Evolutionary conservation across 257 asterid species (phyloP).

Genomic region (Cruciata laevipes): DNA sequence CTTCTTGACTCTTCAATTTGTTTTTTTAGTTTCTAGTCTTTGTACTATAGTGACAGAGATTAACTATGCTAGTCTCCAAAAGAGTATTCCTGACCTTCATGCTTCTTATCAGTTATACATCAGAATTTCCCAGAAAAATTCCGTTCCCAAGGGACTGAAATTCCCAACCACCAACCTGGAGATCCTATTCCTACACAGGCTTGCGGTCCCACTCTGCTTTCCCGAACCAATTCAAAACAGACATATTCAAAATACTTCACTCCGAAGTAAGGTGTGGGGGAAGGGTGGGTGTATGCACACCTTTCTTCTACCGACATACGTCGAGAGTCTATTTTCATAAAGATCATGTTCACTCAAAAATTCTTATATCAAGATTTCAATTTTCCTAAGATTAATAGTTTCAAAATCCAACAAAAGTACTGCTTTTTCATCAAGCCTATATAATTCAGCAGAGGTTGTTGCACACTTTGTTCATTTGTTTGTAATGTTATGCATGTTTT

Average conservation of each 20-base stretch:
- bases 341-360: too few relatives aligned
- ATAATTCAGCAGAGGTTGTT: background rate
- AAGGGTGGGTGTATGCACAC: too few relatives aligned
- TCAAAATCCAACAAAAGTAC: too few relatives aligned
- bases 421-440: background rate
- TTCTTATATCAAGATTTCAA: too few relatives aligned
- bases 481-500: too few relatives aligned
- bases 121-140: background rate
- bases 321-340: too few relatives aligned
- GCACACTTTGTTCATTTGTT: background rate
- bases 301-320: too few relatives aligned
- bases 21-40: background rate
- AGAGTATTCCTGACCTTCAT: background rate
- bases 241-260: background rate
- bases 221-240: background rate
- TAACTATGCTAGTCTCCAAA: background rate
- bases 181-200: too few relatives aligned
- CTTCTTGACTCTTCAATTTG: slow-evolving; percentile 4
- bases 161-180: too few relatives aligned
- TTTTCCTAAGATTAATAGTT: background rate
- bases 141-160: too few relatives aligned
- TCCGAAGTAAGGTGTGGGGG: background rate
- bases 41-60: background rate
- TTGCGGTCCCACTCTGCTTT: too few relatives aligned
- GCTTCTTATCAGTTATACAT: background rate